Conservation (phyloP, 2,329 filamentous ascomycete species). For the Fusarium verticillioides region DNA sequence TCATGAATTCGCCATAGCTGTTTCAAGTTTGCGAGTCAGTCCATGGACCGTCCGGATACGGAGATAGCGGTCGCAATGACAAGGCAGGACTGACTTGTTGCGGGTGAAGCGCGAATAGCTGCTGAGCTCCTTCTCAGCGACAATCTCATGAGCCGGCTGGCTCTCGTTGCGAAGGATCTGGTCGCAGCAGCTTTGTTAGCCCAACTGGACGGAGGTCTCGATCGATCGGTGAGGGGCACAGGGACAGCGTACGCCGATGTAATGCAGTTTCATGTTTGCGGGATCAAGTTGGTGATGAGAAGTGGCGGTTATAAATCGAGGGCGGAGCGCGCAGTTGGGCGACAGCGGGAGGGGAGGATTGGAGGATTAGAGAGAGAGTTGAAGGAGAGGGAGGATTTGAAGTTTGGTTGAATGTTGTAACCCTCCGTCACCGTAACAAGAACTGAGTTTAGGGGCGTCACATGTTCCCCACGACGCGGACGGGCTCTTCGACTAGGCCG, state of each 20-base stretch:
- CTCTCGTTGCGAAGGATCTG: slow-evolving; percentile 85
- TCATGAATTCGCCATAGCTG: slow-evolving; percentile 75
- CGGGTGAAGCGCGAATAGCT: slow-evolving; percentile 84
- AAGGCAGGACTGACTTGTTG: slow-evolving; percentile 64
- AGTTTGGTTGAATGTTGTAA: slow-evolving; percentile 25
- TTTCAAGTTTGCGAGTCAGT: slow-evolving; percentile 25
- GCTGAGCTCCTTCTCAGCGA: slow-evolving; percentile 79
- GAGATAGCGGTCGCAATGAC: background rate
- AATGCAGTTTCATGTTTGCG: slow-evolving; percentile 82
- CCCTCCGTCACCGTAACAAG: slow-evolving; percentile 35
- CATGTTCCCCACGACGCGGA: slow-evolving; percentile 44
- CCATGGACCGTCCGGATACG: background rate
- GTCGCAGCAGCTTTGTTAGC: slow-evolving; percentile 40
- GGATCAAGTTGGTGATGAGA: background rate
- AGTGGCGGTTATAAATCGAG: background rate
- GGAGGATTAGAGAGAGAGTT: slow-evolving; percentile 13
- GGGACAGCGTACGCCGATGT: slow-evolving; percentile 77
- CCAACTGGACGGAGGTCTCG: slow-evolving; percentile 29
- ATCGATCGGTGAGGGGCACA: slow-evolving; percentile 43
- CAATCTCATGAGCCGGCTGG: slow-evolving; percentile 81
- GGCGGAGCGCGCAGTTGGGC: background rate
- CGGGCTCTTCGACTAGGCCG: slow-evolving; percentile 26
- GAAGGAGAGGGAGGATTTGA: slow-evolving; percentile 11
- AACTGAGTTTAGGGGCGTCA: slow-evolving; percentile 35
- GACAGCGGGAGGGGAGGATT: background rate